Base-by-base conservation (phyloP, 192 early-diverging fungal genomes). In the Coemansia sp. region DNA sequence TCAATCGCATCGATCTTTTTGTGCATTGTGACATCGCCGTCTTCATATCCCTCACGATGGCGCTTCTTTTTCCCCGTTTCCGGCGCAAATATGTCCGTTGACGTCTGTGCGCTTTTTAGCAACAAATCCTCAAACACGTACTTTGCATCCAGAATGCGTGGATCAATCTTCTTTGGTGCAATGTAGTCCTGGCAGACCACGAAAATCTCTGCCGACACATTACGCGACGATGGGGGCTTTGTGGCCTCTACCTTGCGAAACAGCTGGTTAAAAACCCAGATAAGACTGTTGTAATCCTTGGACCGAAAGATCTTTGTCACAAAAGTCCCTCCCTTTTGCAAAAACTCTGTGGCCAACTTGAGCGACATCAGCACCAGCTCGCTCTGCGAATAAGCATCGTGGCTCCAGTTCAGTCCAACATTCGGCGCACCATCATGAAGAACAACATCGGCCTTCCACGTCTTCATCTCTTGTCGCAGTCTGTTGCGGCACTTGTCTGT, bases 401-500 rank as follows among this genome's bases (percentile, higher is more conserved):
- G 95, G 20, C 89, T 72, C 97, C 97, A 99, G 61, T 93, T 92
- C 50, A 90, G 83, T 79, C 97, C 97, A 65, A 98, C 95, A 70
- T 99, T 99, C 50, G 97, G 97, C 45, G 97, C 97, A 87, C 97
- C 97, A 74, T 99, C 97, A 85, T 99, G 96, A 54, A 99, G 88
- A 19, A 99, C 89, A 19, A 99, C 94, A 83, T 99, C 97, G 6
- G 93, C 96, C 79, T 97, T 98, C 95, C 95, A 99, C 20, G 92
- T 94, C 85, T 97, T 99, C 75, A 99, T 87, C 69, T 96, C 93
- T 44, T 86, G 79, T 64, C 94, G 90, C 58, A 99, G 69, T 42
- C 89, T 90, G 20, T 86, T 78, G 77, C 95, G 84, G 83, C 97
- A 99, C 76, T 92, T 94, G 64, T 94, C 91, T 7, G 94, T 95